A percentile compares a stretch with the other conserved stretches of the same genome.
Evolutionary conservation across 1,284 basidiomycete genomes (phyloP).

Genomic region (Trichosporon ovoides): DNA sequence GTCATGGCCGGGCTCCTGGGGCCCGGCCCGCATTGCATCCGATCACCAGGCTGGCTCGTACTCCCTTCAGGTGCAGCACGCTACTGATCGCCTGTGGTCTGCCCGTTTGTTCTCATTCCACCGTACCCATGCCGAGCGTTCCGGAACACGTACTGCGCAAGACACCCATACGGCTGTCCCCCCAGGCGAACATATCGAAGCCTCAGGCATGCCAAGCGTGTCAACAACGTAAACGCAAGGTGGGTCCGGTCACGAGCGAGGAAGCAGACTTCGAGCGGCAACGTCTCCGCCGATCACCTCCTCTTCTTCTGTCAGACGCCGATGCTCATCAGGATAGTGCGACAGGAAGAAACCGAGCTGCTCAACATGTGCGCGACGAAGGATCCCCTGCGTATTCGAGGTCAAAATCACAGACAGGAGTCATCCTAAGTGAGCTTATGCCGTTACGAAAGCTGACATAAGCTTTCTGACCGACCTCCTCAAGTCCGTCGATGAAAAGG

Average conservation of each 20-base stretch:
- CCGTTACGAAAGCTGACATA: background rate
- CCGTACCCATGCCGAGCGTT: background rate
- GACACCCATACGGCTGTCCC: background rate
- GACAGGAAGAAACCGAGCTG: background rate
- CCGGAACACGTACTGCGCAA: background rate
- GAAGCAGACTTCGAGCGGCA: no score
- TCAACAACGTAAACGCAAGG: background rate
- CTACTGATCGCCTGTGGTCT: no score
- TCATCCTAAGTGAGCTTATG: slow-evolving; percentile 11
- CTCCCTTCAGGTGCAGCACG: no score
- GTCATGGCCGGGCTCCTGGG: no score
- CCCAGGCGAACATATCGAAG: background rate
- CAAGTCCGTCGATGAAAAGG: slow-evolving; percentile 12
- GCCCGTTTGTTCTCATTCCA: background rate
- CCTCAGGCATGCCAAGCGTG: background rate
- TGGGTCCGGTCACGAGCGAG: background rate
- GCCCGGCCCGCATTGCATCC: no score
- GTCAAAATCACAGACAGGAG: slow-evolving; percentile 10
- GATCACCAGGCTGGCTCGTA: no score
- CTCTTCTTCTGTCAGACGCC: background rate
- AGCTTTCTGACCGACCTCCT: slow-evolving; percentile 15
- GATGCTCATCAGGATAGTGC: background rate
- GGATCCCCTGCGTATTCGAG: background rate
- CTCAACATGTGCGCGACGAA: background rate
- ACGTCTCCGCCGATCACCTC: no score